phyloP scores from a whole-genome alignment of 805 yeast genomes.

The Metschnikowia henanensis region DNA sequence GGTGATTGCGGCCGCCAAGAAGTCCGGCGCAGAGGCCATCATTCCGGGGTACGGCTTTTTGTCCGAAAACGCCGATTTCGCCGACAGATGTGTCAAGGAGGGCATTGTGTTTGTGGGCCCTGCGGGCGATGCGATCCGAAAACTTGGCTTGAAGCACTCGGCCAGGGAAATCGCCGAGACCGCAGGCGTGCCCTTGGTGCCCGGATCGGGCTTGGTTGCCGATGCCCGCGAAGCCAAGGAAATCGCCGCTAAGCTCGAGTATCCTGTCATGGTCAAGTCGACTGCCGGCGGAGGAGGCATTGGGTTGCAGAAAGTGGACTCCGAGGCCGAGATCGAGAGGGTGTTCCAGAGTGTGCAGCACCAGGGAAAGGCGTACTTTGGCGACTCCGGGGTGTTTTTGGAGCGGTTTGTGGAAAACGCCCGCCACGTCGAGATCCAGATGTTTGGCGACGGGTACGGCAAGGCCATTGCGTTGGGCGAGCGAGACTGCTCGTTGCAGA shows the following conservation, averaged over 20 bases:
- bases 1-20: slow-evolving; percentile 81
- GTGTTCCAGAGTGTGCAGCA: slow-evolving; percentile 91
- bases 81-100: slow-evolving; percentile 80
- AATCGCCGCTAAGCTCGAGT: slow-evolving; percentile 72
- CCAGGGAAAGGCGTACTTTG: slow-evolving; percentile 91
- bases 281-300: slow-evolving; percentile 99
- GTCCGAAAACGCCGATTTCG: slow-evolving; percentile 94
- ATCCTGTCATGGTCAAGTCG: slow-evolving; percentile 94
- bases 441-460: slow-evolving; percentile 95
- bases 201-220: slow-evolving; percentile 88
- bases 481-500: slow-evolving; percentile 95
- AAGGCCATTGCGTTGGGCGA: slow-evolving; percentile 93
- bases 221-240: slow-evolving; percentile 71
- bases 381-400: slow-evolving; percentile 92
- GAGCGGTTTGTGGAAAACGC: slow-evolving; percentile 95
- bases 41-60: slow-evolving; percentile 97
- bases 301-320: slow-evolving; percentile 91
- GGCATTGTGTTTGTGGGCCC: slow-evolving; percentile 97
- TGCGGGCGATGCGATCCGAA: slow-evolving; percentile 87
- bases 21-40: slow-evolving; percentile 87
- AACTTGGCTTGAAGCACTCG: slow-evolving; percentile 91
- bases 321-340: slow-evolving; percentile 73
- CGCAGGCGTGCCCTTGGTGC: slow-evolving; percentile 96
- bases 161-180: slow-evolving; percentile 90
- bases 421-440: slow-evolving; percentile 94